Base-by-base conservation (phyloP, 1,284 basidiomycete genomes). In the Meira nashicola region DNA sequence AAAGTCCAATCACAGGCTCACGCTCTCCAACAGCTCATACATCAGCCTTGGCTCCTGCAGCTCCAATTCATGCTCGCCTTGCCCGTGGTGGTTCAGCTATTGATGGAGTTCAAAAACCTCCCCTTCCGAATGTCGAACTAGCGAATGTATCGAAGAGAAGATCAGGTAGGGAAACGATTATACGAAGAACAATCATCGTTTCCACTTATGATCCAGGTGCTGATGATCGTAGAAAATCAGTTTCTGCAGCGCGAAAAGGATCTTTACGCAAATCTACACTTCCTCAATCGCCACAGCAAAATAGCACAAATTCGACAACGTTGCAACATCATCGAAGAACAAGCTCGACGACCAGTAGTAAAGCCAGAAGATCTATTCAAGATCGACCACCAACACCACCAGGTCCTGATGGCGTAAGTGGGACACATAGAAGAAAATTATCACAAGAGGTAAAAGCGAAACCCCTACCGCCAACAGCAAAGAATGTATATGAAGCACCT, bases 121-220 rank as follows among this genome's bases (percentile, higher is more conserved):
- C 11, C 23, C 41, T 14, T 15, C 14, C 5, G 21, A 2, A 5
- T 8, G 46, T 48, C 7, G 21, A 14, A 21, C 10, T 10, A 15
- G 8, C 39, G 48, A n/a, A 25, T 9, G 48, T 50, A 6, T 46
- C 55, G 25, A 51, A 63, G 11, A 58, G 61, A 54, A 72, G 68
- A 49, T 69, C 68, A 12, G 56, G 65, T 19, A 60, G 71, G 2
- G 63, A 74, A 57, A 74, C 71, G 12, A 65, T 74, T 41, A 65
- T 74, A 10, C 68, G 71, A 8, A 41, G 71, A 10, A 74, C 71
- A 46, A 65, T 74, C 64, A 74, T 74, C 55, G 64, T 74, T 43
- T 68, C 71, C 6, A 55, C 66, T 8, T 14, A n/a, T n/a, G 65
- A 59, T 10, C 38, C 57, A 50, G 39, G 56, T 39, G 55, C 61